Conservation (phyloP, 1,284 basidiomycete species). For the Sanghuangporus sanghuang region DNA sequence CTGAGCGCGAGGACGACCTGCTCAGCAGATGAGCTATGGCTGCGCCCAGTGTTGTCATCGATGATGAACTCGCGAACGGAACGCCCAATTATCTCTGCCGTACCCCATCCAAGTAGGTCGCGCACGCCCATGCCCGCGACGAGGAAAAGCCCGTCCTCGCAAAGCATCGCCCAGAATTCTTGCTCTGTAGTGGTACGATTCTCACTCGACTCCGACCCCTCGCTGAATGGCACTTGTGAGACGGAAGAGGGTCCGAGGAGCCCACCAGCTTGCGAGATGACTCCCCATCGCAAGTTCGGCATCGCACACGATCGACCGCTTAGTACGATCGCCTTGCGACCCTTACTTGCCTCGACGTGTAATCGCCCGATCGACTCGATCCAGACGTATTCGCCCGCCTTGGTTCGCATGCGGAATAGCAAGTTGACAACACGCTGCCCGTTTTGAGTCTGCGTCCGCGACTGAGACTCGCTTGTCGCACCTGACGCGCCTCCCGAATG, state of each 20-base stretch:
- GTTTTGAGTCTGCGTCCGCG: not conserved
- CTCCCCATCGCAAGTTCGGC: slow-evolving; percentile 58
- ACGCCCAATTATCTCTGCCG: slow-evolving; percentile 66
- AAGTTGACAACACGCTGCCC: slow-evolving; percentile 54
- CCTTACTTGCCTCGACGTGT: slow-evolving; percentile 86
- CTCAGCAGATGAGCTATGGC: slow-evolving; percentile 22
- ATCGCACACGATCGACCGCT: slow-evolving; percentile 70
- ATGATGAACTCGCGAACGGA: slow-evolving; percentile 48
- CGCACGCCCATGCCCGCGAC: slow-evolving; percentile 45
- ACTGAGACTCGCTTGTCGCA: slow-evolving; percentile 6
- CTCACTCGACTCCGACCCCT: slow-evolving; percentile 9
- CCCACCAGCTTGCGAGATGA: slow-evolving; percentile 45
- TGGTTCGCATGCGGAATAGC: slow-evolving; percentile 70
- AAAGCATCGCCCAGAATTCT: slow-evolving; percentile 60
- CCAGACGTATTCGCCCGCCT: slow-evolving; percentile 72
- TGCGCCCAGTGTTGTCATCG: slow-evolving; percentile 24
- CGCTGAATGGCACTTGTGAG: not conserved
- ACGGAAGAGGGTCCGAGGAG: slow-evolving; percentile 23
- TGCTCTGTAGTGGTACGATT: slow-evolving; percentile 19
- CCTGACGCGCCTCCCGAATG: not conserved
- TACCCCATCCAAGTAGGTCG: slow-evolving; percentile 61
- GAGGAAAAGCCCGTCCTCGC: slow-evolving; percentile 44
- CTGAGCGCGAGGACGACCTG: slow-evolving; percentile 22
- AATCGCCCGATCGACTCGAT: slow-evolving; percentile 82
- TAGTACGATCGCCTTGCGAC: slow-evolving; percentile 83